Percentiles rank a stretch among this genome's conserved stretches.
Evolutionary conservation across 1,284 basidiomycete genomes (phyloP).

Genomic region (Xanthoconium separans): DNA sequence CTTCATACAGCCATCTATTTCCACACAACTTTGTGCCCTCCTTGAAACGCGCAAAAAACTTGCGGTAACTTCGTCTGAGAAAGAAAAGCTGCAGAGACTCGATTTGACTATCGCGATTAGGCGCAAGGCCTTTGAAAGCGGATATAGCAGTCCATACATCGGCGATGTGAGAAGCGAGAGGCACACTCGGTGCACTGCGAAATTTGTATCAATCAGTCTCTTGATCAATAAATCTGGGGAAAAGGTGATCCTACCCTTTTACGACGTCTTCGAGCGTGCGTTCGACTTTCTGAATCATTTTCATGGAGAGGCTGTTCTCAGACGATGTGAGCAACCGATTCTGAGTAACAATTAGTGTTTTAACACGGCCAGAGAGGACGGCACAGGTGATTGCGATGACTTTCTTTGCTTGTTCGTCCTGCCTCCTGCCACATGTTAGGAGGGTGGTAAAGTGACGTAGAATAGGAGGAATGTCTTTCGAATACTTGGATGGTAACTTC

Average conservation of each 20-base stretch:
- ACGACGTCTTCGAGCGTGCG: not conserved
- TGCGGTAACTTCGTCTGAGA: not conserved
- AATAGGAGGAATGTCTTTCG: not conserved
- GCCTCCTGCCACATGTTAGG: not conserved
- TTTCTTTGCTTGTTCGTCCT: not conserved
- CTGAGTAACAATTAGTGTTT: no score
- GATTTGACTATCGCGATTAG: not conserved
- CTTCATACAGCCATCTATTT: not conserved
- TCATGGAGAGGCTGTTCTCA: no score
- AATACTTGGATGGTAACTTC: not conserved
- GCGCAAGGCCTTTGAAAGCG: not conserved
- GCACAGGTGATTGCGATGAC: not conserved
- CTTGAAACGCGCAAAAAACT: not conserved
- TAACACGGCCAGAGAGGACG: no score
- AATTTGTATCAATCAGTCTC: not conserved
- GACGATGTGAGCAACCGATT: no score
- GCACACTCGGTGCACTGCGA: not conserved
- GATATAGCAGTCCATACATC: not conserved
- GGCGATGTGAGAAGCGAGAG: not conserved
- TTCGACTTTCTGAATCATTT: no score
- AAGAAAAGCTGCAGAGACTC: not conserved
- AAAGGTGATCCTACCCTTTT: not conserved
- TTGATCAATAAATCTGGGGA: not conserved
- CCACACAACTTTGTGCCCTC: not conserved
- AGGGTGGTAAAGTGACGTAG: not conserved